phyloP scores from a whole-genome alignment of 2,329 filamentous ascomycete genomes.

The Pseudonectria foliicola region DNA sequence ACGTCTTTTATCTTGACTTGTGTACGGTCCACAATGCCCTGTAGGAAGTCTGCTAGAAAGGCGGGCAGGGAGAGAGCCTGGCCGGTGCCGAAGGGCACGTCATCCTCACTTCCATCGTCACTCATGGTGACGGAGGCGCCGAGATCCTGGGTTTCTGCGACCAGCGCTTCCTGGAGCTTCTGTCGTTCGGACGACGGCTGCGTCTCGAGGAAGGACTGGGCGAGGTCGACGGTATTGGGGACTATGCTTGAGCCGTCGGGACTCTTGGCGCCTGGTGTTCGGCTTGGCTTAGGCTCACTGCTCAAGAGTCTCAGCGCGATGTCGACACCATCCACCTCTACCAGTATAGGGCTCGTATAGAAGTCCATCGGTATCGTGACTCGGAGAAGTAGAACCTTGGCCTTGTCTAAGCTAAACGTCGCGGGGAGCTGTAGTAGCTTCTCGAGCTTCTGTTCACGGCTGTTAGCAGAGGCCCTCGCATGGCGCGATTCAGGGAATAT shows the following conservation, averaged over 20 bases:
- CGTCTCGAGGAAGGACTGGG: conserved; percentile 70
- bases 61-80: conserved; percentile 60
- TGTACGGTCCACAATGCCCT: conserved; percentile 65
- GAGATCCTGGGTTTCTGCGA: conserved; percentile 54
- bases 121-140: conserved; percentile 53
- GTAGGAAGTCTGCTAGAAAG: conserved; percentile 65
- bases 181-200: conserved; percentile 59
- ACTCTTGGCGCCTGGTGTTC: conserved; percentile 33
- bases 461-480: conserved; percentile 15
- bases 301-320: conserved; percentile 53
- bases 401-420: conserved; percentile 63
- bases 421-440: conserved; percentile 67
- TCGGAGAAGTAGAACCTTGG: conserved; percentile 67
- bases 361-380: conserved; percentile 84
- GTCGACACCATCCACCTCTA: conserved; percentile 76
- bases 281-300: conserved; percentile 21
- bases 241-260: conserved; percentile 33
- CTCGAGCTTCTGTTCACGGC: conserved; percentile 61
- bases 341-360: conserved; percentile 72
- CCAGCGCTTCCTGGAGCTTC: conserved; percentile 62
- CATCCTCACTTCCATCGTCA: conserved; percentile 57
- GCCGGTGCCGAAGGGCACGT: conserved; percentile 58
- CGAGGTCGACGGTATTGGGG: conserved; percentile 65
- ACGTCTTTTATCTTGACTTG: conserved; percentile 60
- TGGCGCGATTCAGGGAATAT: conserved; percentile 3